phyloP scores from a whole-genome alignment of 768 basidiomycete genomes.

The Pleurotus tuber-regium region DNA sequence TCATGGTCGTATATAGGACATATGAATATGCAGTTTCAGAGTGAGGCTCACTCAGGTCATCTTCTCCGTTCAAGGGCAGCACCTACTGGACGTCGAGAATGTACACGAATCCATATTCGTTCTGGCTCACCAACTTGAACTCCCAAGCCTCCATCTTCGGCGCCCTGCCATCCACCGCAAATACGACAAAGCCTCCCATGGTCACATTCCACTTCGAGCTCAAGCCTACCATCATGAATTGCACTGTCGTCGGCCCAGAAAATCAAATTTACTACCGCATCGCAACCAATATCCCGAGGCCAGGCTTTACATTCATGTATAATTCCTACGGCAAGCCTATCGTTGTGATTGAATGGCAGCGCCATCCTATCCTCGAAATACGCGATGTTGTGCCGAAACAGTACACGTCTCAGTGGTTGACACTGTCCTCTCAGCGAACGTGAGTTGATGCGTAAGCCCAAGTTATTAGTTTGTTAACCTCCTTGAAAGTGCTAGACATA shows the following conservation, averaged over 20 bases:
- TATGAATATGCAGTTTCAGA: no score
- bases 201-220: constrained; percentile 48
- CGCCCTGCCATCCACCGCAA: constrained; percentile 53
- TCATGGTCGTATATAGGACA: no score
- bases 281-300: constrained; percentile 45
- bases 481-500: constrained; percentile 38
- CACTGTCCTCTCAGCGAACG: constrained; percentile 46
- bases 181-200: constrained; percentile 23
- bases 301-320: constrained; percentile 53
- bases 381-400: constrained; percentile 48
- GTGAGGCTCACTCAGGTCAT: no score
- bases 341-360: constrained; percentile 58
- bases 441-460: constrained; percentile 15
- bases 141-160: constrained; percentile 50
- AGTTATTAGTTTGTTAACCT: not conserved
- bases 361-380: constrained; percentile 47
- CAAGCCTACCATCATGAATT: constrained; percentile 53
- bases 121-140: not conserved
- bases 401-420: constrained; percentile 49
- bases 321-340: constrained; percentile 42
- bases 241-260: constrained; percentile 48
- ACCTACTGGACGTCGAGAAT: no score
- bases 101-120: not conserved
- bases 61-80: no score
- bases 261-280: constrained; percentile 47